These are phyloP conservation scores for Pelargonium australe DNA, from an alignment of 441 rosid genomes.

Conservation along the genomic window DNA sequence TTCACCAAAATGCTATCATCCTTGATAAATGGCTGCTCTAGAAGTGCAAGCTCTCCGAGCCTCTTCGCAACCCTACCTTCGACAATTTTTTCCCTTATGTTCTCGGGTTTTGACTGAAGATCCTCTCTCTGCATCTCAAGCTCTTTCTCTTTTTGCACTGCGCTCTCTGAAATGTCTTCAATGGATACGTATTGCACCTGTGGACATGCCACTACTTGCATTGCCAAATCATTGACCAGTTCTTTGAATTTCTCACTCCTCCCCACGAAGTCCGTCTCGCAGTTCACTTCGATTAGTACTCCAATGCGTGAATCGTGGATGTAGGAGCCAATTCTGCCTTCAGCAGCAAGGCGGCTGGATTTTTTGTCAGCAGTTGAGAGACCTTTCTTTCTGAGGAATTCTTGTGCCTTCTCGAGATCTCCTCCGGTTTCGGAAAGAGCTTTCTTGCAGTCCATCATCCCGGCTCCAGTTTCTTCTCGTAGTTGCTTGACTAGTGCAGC, in stretches of 20 bases:
- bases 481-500: conserved; percentile 86
- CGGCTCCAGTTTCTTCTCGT: conserved; percentile 94
- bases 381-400: conserved; percentile 85
- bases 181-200: conserved; percentile 66
- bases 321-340: conserved; percentile 93
- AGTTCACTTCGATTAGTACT: conserved; percentile 80
- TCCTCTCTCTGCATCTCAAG: conserved; percentile 93
- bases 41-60: conserved; percentile 66
- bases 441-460: conserved; percentile 99
- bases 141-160: conserved; percentile 57
- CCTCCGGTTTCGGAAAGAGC: conserved; percentile 87
- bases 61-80: conserved; percentile 78
- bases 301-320: conserved; percentile 87
- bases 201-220: conserved; percentile 92
- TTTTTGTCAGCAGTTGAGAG: conserved; percentile 87
- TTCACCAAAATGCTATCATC: conserved; percentile 61
- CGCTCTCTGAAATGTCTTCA: conserved; percentile 55
- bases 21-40: conserved; percentile 74
- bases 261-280: conserved; percentile 92
- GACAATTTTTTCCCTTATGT: conserved; percentile 75
- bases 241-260: conserved; percentile 85
- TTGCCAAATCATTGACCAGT: conserved; percentile 78
- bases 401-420: conserved; percentile 87
- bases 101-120: conserved; percentile 70
- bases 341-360: conserved; percentile 82